Base-by-base conservation (phyloP, 305 asterid genomes). In the Fraxinus velutina region DNA sequence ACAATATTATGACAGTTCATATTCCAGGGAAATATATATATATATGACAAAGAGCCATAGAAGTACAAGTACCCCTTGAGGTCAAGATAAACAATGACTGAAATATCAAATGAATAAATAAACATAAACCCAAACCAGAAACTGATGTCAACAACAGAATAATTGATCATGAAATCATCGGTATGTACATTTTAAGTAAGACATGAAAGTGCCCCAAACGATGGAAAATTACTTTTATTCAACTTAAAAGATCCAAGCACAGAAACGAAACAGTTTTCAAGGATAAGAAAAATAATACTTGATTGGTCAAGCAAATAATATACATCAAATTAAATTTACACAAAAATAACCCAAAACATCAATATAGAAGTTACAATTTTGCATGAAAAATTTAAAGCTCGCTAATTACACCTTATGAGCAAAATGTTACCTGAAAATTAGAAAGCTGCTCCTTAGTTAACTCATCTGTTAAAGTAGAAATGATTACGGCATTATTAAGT, bases 401-500 rank as follows among this genome's bases (percentile, higher is more conserved):
- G 29, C 32, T 17, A 80, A 55, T 68, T 12, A 12, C 37, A 29
- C 9, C 24, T 70, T 13, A 30, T 70, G 15, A 70, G 42, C 75
- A 70, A 74, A 6, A 79, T 9, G 78, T 81, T 84, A 80, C 93
- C 92, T 90, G 93, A 82, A 85, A 90, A 80, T 79, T 80, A 71
- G 92, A 81, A 5, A 90, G 89, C 12, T 88, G 88, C 60, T 90
- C 91, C 79, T 78, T 88, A 15, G 87, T 83, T 85, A 90, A 81
- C 83, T 87, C 87, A 21, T 68, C 68, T 6, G 90, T 88, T 33
- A 90, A 39, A 6, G 91, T 86, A 66, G 89, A 83, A 76, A 90
- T 73, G 47, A 81, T 37, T 68, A 90, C 92, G 15, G 91, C 44
- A 71, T 88, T 90, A 84, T 90, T 90, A 27, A 90, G 91, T 78